Evolutionary conservation across 2,329 filamentous ascomycete species (phyloP).

Genomic region (Neofusicoccum kwambonambiense): DNA sequence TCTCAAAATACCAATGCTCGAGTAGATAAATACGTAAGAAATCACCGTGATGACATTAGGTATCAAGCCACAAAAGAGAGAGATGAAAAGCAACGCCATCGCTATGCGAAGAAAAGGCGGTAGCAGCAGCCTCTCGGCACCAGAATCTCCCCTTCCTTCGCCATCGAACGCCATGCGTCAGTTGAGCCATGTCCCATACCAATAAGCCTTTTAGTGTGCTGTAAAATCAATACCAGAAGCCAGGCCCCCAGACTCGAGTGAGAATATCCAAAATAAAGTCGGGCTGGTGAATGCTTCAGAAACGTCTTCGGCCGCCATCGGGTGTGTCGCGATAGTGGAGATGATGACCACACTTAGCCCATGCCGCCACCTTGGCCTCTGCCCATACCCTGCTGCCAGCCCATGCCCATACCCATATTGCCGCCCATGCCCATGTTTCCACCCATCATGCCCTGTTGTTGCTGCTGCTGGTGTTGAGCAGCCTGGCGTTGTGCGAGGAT

Average conservation of each 20-base stretch:
- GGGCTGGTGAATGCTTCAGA: not conserved
- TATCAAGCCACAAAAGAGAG: no score
- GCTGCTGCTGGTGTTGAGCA: constrained; percentile 19
- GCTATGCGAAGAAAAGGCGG: not conserved
- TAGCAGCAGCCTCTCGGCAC: not conserved
- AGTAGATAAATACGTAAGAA: no score
- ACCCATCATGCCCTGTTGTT: constrained; percentile 20
- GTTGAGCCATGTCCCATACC: no score
- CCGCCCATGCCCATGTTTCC: constrained; percentile 12
- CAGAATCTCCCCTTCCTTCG: not conserved
- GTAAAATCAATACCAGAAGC: not conserved
- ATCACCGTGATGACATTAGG: no score
- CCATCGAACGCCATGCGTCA: not conserved
- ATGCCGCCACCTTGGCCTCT: not conserved
- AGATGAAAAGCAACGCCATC: not conserved
- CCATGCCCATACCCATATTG: constrained; percentile 14
- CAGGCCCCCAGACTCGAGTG: not conserved
- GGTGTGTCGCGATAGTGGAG: not conserved
- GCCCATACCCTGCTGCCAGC: constrained; percentile 7
- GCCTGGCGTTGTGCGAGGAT: constrained; percentile 21
- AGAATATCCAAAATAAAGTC: no score
- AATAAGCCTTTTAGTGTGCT: no score
- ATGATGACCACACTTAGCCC: not conserved
- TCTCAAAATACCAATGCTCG: no score
- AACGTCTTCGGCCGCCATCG: not conserved